A percentile compares a stretch with the other conserved stretches of the same genome.
phyloP scores from a whole-genome alignment of 2,329 filamentous ascomycete species.

The Aspergillus thermomutatus region DNA sequence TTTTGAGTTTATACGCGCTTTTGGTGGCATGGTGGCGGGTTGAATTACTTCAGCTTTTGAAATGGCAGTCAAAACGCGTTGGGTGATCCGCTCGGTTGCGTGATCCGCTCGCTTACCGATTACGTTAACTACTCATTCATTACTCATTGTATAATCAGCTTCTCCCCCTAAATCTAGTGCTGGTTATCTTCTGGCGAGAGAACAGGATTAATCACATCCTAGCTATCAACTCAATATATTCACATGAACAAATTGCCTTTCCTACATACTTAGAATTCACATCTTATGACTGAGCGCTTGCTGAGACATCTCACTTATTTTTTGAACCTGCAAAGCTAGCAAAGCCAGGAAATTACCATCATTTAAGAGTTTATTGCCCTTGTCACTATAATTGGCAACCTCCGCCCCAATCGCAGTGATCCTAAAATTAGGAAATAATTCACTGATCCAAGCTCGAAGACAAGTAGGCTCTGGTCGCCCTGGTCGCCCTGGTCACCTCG shows the following conservation, averaged over 20 bases:
- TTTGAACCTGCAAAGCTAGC: neutral
- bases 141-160: neutral
- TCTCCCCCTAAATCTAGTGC: neutral
- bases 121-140: neutral
- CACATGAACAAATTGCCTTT: neutral
- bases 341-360: neutral
- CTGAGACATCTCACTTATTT: neutral
- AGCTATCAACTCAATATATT: no score
- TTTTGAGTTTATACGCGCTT: no score
- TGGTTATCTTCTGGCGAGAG: neutral
- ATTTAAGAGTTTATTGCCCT: neutral
- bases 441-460: no score
- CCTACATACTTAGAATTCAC: neutral
- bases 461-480: neutral
- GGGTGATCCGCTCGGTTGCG: no score
- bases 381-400: neutral
- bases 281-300: neutral
- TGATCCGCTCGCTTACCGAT: no score
- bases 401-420: no score
- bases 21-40: no score
- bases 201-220: neutral
- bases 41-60: no score
- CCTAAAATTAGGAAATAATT: no score
- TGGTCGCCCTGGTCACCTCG: neutral
- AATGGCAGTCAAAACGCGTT: no score